phyloP scores from a whole-genome alignment of 2,329 filamentous ascomycete genomes.

The Phyllosticta citribraziliensis region DNA sequence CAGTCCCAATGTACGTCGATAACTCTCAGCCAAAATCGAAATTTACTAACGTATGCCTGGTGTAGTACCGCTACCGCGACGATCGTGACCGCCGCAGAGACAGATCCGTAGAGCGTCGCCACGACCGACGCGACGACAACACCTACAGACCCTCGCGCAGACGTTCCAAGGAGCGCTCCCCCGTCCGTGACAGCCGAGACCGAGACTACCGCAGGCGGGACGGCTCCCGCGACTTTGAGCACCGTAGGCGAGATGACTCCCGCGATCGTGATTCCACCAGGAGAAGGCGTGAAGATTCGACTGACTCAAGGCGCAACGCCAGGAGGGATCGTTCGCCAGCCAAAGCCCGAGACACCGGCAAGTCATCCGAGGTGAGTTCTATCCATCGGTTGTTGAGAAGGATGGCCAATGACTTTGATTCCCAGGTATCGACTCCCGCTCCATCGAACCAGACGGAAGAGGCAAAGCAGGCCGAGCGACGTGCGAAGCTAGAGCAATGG shows the following conservation, averaged over 20 bases:
- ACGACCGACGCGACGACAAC: conserved; percentile 55
- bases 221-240: conserved; percentile 58
- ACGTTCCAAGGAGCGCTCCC: conserved; percentile 50
- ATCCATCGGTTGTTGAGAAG: neutral
- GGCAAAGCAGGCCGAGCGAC: conserved; percentile 65
- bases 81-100: conserved; percentile 44
- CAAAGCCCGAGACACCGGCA: conserved; percentile 6
- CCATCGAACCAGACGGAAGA: conserved; percentile 36
- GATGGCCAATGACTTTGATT: neutral
- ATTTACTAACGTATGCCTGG: neutral
- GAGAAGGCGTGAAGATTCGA: conserved; percentile 20
- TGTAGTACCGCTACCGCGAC: neutral
- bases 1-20: conserved; percentile 45
- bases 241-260: conserved; percentile 55
- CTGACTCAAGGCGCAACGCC: conserved; percentile 17
- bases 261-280: neutral
- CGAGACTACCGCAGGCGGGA: conserved; percentile 63
- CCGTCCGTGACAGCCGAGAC: conserved; percentile 15
- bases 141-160: conserved; percentile 52
- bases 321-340: conserved; percentile 17
- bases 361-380: conserved; percentile 5
- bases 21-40: conserved; percentile 9
- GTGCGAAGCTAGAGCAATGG: conserved; percentile 23
- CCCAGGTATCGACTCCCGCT: neutral
- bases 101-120: conserved; percentile 43